Conservation (phyloP, 2,329 filamentous ascomycete genomes). For the Emydomyces testavorans region DNA sequence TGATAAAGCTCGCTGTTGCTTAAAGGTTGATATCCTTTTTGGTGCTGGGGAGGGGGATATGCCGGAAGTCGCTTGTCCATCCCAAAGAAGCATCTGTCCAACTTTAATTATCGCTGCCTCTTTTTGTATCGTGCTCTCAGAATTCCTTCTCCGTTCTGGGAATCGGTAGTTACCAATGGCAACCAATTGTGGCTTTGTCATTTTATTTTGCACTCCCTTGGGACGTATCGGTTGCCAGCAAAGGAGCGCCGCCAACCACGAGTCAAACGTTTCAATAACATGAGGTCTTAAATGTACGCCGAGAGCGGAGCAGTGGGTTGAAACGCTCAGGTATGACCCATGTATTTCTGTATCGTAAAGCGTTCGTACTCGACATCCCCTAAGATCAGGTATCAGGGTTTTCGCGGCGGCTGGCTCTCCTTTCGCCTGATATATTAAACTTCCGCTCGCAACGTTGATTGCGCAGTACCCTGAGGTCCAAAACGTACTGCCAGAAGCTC, state of each 20-base stretch:
- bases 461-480: slow-evolving; percentile 43
- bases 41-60: slow-evolving; percentile 24
- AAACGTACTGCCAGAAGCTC: slow-evolving; percentile 31
- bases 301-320: slow-evolving; percentile 38
- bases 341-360: slow-evolving; percentile 38
- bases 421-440: slow-evolving; percentile 41
- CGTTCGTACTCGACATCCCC: slow-evolving; percentile 40
- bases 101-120: slow-evolving; percentile 87
- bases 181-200: slow-evolving; percentile 39
- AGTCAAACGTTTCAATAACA: slow-evolving; percentile 42
- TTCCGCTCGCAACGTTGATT: slow-evolving; percentile 41
- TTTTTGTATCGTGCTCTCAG: slow-evolving; percentile 45
- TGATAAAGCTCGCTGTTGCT: slow-evolving; percentile 46
- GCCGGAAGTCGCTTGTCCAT: slow-evolving; percentile 51
- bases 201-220: slow-evolving; percentile 41
- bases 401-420: slow-evolving; percentile 39
- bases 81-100: slow-evolving; percentile 82
- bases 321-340: slow-evolving; percentile 39
- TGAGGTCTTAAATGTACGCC: slow-evolving; percentile 40
- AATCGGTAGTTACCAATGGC: slow-evolving; percentile 35
- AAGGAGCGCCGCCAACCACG: slow-evolving; percentile 41
- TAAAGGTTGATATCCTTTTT: slow-evolving; percentile 42
- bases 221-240: slow-evolving; percentile 43
- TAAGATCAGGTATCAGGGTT: slow-evolving; percentile 40
- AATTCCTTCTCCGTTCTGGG: slow-evolving; percentile 35